Conservation (phyloP, 768 basidiomycete species). For the Tricholoma terreum region DNA sequence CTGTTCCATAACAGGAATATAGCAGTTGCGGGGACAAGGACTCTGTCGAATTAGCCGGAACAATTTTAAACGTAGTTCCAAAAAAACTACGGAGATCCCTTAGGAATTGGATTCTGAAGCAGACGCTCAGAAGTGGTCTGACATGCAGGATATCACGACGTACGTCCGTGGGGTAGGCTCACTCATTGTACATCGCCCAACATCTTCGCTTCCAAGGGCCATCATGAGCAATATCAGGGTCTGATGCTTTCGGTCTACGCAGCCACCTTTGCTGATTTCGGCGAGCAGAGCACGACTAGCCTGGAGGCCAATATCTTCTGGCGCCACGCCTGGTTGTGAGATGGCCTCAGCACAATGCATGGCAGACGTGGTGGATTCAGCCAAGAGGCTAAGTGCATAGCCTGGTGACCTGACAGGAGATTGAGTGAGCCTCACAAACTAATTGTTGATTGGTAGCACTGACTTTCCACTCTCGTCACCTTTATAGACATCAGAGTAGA, state of each 20-base stretch:
- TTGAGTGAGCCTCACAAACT: no score
- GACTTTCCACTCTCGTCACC: slow-evolving; percentile 97
- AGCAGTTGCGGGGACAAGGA: slow-evolving; percentile 57
- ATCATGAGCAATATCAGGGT: slow-evolving; percentile 82
- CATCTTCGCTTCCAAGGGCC: slow-evolving; percentile 97
- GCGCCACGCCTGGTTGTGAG: slow-evolving; percentile 78
- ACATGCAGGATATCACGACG: slow-evolving; percentile 28
- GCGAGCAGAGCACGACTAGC: slow-evolving; percentile 76
- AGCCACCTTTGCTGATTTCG: slow-evolving; percentile 82
- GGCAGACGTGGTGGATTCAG: slow-evolving; percentile 89
- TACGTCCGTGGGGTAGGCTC: slow-evolving; percentile 81
- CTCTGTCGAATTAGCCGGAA: slow-evolving; percentile 52
- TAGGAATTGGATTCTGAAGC: slow-evolving; percentile 81
- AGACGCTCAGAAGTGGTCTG: slow-evolving; percentile 6
- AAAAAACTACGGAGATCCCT: slow-evolving; percentile 80
- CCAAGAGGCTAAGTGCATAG: slow-evolving; percentile 86
- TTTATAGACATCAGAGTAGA: slow-evolving; percentile 98
- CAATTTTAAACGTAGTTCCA: slow-evolving; percentile 91
- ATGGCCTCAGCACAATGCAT: slow-evolving; percentile 86
- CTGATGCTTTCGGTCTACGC: slow-evolving; percentile 90
- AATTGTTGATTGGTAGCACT: slow-evolving; percentile 23
- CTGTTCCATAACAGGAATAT: slow-evolving; percentile 90
- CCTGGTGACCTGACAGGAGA: slow-evolving; percentile 76
- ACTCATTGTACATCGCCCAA: slow-evolving; percentile 84
- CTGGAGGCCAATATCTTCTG: slow-evolving; percentile 87